These are phyloP conservation scores for Eucalyptus tenuipes DNA, from an alignment of 345 rosid species.

Conservation along the genomic window DNA sequence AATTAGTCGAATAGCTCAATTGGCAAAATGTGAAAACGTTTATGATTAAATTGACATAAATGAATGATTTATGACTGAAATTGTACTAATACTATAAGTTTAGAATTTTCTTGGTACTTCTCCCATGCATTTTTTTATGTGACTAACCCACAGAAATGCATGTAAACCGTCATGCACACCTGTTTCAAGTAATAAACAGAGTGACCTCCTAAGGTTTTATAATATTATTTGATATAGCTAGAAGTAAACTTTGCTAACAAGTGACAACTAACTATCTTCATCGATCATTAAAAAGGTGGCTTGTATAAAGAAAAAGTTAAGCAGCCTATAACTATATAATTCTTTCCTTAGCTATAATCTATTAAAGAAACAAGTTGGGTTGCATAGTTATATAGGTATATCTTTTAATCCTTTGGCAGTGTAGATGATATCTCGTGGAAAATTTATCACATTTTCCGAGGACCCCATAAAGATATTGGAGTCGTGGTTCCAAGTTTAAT, in stretches of 20 bases:
- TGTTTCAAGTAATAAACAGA: neutral
- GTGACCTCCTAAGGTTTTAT: neutral
- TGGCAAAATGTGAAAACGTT: too few relatives aligned
- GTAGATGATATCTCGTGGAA: neutral
- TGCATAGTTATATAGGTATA: neutral
- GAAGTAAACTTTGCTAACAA: neutral
- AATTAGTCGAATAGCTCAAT: accelerated
- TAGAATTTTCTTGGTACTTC: too few relatives aligned
- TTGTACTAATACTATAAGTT: too few relatives aligned
- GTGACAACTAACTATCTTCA: neutral
- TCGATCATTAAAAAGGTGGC: neutral
- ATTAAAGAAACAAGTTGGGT: neutral
- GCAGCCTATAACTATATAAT: too few relatives aligned
- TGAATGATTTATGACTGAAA: too few relatives aligned
- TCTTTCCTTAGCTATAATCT: neutral
- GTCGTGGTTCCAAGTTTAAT: neutral
- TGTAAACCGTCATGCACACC: neutral
- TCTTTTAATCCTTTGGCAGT: neutral
- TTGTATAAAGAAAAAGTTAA: neutral
- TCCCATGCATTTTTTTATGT: too few relatives aligned
- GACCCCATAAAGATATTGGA: neutral
- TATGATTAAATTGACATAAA: too few relatives aligned
- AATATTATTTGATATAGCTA: neutral
- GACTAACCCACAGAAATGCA: neutral
- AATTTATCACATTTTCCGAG: neutral